These are phyloP conservation scores for Dothiorella sarmentorum DNA, from an alignment of 2,329 filamentous ascomycete species.

Conservation along the genomic window DNA sequence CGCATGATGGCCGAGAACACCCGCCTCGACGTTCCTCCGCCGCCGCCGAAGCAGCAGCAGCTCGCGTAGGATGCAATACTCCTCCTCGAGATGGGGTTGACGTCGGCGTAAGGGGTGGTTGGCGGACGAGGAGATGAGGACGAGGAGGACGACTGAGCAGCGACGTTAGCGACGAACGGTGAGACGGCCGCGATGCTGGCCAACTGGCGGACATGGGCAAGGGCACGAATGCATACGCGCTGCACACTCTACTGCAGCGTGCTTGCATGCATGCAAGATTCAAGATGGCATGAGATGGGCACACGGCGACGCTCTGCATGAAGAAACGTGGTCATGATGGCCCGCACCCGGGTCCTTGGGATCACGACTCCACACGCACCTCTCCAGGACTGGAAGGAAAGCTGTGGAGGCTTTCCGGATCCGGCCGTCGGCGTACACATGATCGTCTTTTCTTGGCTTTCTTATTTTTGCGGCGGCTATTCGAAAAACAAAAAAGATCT, in stretches of 20 bases:
- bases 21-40: constrained; percentile 63
- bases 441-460: constrained; percentile 2
- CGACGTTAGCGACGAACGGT: not conserved
- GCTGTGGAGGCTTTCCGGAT: constrained; percentile 5
- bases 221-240: not conserved
- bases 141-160: not conserved
- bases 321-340: constrained; percentile 11
- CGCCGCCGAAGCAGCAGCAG: constrained; percentile 34
- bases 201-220: not conserved
- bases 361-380: not conserved
- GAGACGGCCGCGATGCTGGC: not conserved
- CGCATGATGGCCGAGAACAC: constrained; percentile 91
- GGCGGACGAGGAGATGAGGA: not conserved
- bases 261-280: constrained; percentile 5
- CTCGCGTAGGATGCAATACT: constrained; percentile 12
- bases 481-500: not conserved
- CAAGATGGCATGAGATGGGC: constrained; percentile 13
- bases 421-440: not conserved
- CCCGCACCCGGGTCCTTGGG: not conserved
- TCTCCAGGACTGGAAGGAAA: not conserved
- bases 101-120: constrained; percentile 1
- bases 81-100: constrained; percentile 16
- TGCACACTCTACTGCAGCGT: constrained; percentile 1
- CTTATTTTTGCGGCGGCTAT: not conserved
- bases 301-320: not conserved